Evolutionary conservation across 2,329 filamentous ascomycete species (phyloP).

Genomic region (Piedraia hortae): DNA sequence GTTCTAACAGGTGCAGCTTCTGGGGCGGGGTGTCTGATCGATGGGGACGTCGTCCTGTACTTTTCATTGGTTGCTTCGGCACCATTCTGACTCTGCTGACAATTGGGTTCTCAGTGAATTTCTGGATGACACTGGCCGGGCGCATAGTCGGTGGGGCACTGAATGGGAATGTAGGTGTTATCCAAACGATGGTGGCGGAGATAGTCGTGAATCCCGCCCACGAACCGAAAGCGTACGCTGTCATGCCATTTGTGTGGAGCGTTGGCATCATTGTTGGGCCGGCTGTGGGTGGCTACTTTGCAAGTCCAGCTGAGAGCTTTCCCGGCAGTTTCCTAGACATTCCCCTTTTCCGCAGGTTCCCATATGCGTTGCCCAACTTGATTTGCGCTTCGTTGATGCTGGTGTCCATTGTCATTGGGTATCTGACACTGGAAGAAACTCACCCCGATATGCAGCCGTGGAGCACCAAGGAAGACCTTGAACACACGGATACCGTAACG

Average conservation of each 20-base stretch:
- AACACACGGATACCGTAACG: conserved; percentile 22
- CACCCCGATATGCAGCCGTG: conserved; percentile 52
- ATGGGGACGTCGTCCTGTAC: conserved; percentile 59
- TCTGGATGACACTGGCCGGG: conserved; percentile 57
- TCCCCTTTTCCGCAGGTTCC: conserved; percentile 48
- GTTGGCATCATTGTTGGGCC: conserved; percentile 75
- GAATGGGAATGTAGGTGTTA: conserved; percentile 59
- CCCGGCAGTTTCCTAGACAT: conserved; percentile 39
- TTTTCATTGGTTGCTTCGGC: conserved; percentile 54
- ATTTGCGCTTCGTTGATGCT: conserved; percentile 53
- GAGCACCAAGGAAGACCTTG: conserved; percentile 14
- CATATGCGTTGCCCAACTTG: conserved; percentile 72
- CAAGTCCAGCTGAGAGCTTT: conserved; percentile 48
- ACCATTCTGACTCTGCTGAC: conserved; percentile 62
- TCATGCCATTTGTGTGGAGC: conserved; percentile 88
- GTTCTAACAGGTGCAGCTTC: conserved; percentile 16
- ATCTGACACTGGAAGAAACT: conserved; percentile 60
- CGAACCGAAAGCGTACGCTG: conserved; percentile 62
- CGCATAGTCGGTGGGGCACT: conserved; percentile 53
- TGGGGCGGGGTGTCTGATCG: conserved; percentile 68
- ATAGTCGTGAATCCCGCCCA: conserved; percentile 59
- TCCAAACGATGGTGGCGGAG: conserved; percentile 75
- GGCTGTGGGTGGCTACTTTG: conserved; percentile 65
- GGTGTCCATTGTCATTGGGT: conserved; percentile 55
- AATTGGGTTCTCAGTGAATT: conserved; percentile 57